phyloP scores from a whole-genome alignment of 257 asterid genomes.

The Agastache rugosa region DNA sequence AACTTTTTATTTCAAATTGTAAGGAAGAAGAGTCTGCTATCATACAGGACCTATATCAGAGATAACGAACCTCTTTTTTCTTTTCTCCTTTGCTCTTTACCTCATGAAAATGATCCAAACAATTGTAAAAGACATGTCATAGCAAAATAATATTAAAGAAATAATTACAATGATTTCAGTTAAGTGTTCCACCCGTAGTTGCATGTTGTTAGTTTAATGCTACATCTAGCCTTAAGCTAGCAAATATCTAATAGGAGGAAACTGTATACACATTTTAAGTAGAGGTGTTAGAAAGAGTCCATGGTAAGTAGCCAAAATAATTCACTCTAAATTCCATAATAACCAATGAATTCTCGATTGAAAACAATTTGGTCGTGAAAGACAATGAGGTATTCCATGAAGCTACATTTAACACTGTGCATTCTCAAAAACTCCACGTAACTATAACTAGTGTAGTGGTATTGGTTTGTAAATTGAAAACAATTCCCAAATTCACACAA shows the following conservation, averaged over 20 bases:
- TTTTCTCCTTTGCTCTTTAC: slow-evolving; percentile 96
- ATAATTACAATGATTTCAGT: slow-evolving; percentile 1
- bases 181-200: slow-evolving; percentile 14
- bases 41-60: too few relatives aligned
- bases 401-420: background rate
- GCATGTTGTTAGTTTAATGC: background rate
- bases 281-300: too few relatives aligned
- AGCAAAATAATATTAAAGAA: slow-evolving; percentile 33
- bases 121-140: slow-evolving; percentile 42
- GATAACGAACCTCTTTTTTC: slow-evolving; percentile 93
- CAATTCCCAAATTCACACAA: too few relatives aligned
- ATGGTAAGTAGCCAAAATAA: too few relatives aligned
- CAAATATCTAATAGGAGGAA: too few relatives aligned
- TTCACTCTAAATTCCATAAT: too few relatives aligned
- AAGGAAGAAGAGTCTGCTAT: too few relatives aligned
- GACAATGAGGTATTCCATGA: background rate
- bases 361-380: slow-evolving; percentile 1
- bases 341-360: too few relatives aligned
- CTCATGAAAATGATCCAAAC: slow-evolving; percentile 66
- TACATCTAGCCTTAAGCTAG: too few relatives aligned
- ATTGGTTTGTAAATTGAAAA: too few relatives aligned
- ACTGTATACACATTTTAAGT: too few relatives aligned
- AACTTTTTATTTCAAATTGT: too few relatives aligned
- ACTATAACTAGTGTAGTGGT: background rate
- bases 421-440: background rate